Base-by-base conservation (phyloP, 495 filamentous ascomycete genomes). In the Copromyces sp. region DNA sequence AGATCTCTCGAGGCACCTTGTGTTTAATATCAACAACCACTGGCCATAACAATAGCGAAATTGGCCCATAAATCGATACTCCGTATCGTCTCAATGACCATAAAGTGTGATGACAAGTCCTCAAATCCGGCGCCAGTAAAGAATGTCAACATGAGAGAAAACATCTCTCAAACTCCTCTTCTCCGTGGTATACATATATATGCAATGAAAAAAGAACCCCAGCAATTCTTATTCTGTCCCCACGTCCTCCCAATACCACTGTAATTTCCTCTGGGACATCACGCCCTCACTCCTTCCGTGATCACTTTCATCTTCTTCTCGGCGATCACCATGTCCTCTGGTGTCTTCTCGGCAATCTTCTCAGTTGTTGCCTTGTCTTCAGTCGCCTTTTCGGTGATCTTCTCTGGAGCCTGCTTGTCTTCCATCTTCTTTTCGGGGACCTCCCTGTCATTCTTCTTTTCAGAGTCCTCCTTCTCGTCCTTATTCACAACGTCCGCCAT, bases 381-480 rank as follows among this genome's bases (percentile, higher is more conserved):
- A 75, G 24, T 79, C 72, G 39, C 45, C 69, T 69, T 70, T 20
- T 68, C 47, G 11, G 9, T 12, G 3, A 12, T 38, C 11, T 24
- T 32, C 29, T 41, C 45, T 20, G 4, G 14, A 4, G 32, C 20
- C 4, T 44, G 14, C n/a, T n/a, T 11, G 68, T 74, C 68, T 37
- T 42, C 69, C 9, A 74, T 39, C 73, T 78, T 77, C 5, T 32
- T n/a, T 68, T 70, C 75, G 39, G 16, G 37, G 20, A 76, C 75
- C 40, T 70, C 38, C 9, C n/a, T 38, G 2, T 35, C 9, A 37
- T 40, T 45, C 68, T 73, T 74, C 65, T 59, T 59, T 32, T 0
- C 47, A 59, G 4, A 59, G 11, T 32, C 5, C 53, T 37, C 53
- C 53, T 65, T 35, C 6, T 35, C 53, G 3, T 65, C 53, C 53